Evolutionary conservation across 1,284 basidiomycete genomes (phyloP), one percentile per base, ranked within the genome.

Genomic region (Cryptococcus sp.): DNA sequence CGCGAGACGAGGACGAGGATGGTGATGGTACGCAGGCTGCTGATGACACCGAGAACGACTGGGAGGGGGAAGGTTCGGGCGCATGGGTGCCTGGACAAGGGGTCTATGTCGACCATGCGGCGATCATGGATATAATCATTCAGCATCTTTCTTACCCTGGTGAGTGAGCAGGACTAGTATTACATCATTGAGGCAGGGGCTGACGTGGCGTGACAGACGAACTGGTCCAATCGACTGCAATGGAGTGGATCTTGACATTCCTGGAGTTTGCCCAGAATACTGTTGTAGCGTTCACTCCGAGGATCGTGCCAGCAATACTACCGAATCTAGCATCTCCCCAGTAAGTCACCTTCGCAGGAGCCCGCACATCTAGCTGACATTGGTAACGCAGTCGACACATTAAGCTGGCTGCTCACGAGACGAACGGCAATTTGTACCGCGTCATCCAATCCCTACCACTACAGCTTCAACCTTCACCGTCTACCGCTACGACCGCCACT

Each of bases 121-220:
- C 92, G 10, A 93, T 99, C 57, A 86, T 98, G 56, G 92, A 98
- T 69, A 98, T 96, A 63, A 81, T 99, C 41, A 87, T 99, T n/a
- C 85, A 87, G 63, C 93, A 97, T 71, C 81, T 98, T 27, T 86
- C 90, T 51, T 85, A 84, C 63, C 88, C 91, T 68, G 91, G 93
- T 94, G 64, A 76, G 89, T 82, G 39, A 11, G 10, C 22, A 22
- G 11, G 17, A 23, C 27, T 42, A 23, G 22, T 42, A 48, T 48
- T 54, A 25, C 23, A 22, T 8, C 11, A 40, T 16, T 40, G 15
- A 7, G 30, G 30, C 5, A 35, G 25, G 10, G 19, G 49, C 58
- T 65, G 50, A 66, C 54, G 41, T 48, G 16, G 19, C 38, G 25
- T 6, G 17, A 11, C 54, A 93, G 92, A 93, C 70, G 91, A 93